Conservation (phyloP, 441 rosid species). For the Pelargonium fulgidum region DNA sequence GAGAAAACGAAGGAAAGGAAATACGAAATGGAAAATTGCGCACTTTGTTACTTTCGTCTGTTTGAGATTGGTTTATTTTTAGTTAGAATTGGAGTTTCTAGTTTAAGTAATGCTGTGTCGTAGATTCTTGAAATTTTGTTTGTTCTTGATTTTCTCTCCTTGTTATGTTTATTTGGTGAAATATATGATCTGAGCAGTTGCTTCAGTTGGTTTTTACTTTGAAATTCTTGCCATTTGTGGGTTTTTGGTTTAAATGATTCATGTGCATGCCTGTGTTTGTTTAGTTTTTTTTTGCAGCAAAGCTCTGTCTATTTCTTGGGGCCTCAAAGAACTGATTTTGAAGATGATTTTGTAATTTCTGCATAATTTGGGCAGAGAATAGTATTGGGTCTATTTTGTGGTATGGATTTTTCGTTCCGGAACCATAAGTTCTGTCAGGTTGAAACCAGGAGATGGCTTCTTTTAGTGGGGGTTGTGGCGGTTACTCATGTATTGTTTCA, state of each 20-base stretch:
- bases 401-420: slow-evolving; percentile 41
- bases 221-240: neutral
- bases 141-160: neutral
- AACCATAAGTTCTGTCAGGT: slow-evolving; percentile 29
- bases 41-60: neutral
- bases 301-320: neutral
- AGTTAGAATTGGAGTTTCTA: neutral
- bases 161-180: neutral
- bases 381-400: neutral
- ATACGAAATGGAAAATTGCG: neutral
- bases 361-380: neutral
- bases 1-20: neutral
- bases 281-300: neutral
- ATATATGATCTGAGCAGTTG: neutral
- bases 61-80: neutral
- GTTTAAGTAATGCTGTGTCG: neutral
- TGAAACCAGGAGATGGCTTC: slow-evolving; percentile 46
- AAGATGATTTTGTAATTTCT: slow-evolving; percentile 18
- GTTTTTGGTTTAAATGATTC: neutral
- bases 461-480: slow-evolving; percentile 46
- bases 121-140: neutral
- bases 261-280: slow-evolving; percentile 1
- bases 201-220: neutral
- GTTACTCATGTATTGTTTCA: slow-evolving; percentile 53
- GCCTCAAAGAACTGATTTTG: neutral